Base-by-base conservation (phyloP, 257 asterid species). In the Lycium barbarum region DNA sequence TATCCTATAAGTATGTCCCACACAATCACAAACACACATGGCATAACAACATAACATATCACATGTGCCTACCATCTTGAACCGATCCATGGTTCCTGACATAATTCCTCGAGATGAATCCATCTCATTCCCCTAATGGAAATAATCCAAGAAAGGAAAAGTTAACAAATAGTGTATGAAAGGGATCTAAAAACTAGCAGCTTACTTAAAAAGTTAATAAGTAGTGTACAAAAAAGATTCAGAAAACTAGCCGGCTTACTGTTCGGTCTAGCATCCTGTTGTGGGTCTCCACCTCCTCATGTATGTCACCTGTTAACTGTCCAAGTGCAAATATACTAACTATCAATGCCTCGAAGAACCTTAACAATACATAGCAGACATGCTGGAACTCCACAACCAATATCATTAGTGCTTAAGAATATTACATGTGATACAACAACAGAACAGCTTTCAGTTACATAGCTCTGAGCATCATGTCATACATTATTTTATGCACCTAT, bases 301-400 rank as follows among this genome's bases (percentile, higher is more conserved):
- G 98, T 89, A 97, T 90, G 87, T 92, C 98, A 38, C 98, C 98
- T 2, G 99, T 95, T 89, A 97, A 88, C 99, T 97, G 92, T 86
- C 86, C 88, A 86, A 86, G 18, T n/a, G 26, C 65, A 33, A 49
- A 49, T 74, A 55, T 45, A 40, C 22, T 70, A 22, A n/a, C 8
- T 36, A 61, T 49, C 5, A 38, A 53, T 38, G 68, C 78, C 76
- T 51, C 17, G 22, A 66, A 59, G 14, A 81, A 68, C 33, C 4
- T 8, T 47, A 12, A 76, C 80, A 20, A 1, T 74, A 38, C 40
- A 80, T 76, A 55, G 57, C 82, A 51, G 63, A 26, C 54, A 70
- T 36, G 43, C 15, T 18, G 26, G 78, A 80, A 61, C 81, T 47
- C 78, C 54, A 74, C 70, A 54, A 66, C 67, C 17, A 40, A 53